A percentile compares a stretch with the other conserved stretches of the same genome.
phyloP scores from a whole-genome alignment of 805 yeast species.

The Nakazawaea pomicola region DNA sequence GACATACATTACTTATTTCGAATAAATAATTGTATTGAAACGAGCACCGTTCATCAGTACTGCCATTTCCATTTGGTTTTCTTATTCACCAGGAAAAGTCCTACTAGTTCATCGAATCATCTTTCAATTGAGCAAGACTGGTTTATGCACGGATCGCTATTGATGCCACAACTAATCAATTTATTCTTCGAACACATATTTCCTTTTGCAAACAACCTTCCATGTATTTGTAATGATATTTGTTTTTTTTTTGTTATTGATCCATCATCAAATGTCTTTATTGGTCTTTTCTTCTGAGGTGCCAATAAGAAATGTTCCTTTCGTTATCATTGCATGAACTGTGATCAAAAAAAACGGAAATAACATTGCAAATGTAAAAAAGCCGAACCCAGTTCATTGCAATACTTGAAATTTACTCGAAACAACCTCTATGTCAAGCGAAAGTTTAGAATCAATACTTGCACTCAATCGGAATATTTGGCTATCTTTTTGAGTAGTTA shows the following conservation, averaged over 20 bases:
- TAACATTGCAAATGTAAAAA: conserved; percentile 5
- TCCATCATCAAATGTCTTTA: background rate
- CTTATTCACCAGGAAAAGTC: conserved; percentile 3
- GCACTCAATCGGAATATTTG: too few relatives aligned
- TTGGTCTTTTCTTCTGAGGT: conserved; percentile 7
- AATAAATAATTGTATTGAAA: conserved; percentile 3
- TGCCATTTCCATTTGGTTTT: conserved; percentile 1
- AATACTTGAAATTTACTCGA: background rate
- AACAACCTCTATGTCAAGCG: background rate
- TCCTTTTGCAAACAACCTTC: conserved; percentile 8
- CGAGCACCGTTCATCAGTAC: background rate
- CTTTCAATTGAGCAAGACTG: too few relatives aligned
- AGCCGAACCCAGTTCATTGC: background rate
- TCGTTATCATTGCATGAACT: background rate
- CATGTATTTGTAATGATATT: conserved; percentile 9
- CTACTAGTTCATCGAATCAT: background rate
- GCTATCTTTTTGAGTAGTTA: too few relatives aligned
- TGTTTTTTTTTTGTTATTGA: conserved; percentile 1
- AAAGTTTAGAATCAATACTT: too few relatives aligned
- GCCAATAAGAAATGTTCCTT: background rate
- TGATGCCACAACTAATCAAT: background rate
- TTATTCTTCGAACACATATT: background rate
- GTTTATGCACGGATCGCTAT: too few relatives aligned
- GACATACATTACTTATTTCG: conserved; percentile 1
- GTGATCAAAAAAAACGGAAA: conserved; percentile 4